Evolutionary conservation across 1,139 yeast species (phyloP).

Genomic region (Blastobotrys raffinosifermentans): DNA sequence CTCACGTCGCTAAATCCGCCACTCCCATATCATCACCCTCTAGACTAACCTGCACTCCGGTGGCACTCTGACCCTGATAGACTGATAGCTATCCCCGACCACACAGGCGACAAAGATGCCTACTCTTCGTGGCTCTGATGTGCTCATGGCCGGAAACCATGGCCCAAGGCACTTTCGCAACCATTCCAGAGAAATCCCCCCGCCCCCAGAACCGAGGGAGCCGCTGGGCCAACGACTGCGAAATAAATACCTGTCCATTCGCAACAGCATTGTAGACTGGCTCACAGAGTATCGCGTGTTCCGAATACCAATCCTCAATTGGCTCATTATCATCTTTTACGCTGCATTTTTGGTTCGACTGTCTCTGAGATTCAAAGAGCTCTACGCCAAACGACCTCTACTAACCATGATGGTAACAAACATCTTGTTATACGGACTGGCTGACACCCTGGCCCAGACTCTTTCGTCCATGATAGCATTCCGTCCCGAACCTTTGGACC

Average conservation of each 20-base stretch:
- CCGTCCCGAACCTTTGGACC: slow-evolving; percentile 21
- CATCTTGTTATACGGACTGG: slow-evolving; percentile 73
- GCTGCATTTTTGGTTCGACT: slow-evolving; percentile 30
- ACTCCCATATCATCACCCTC: too few species aligned
- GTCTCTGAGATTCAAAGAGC: slow-evolving; percentile 33
- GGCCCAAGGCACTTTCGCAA: too few species aligned
- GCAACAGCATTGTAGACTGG: slow-evolving; percentile 18
- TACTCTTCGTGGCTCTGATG: too few species aligned
- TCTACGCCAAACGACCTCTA: slow-evolving; percentile 62
- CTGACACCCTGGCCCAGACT: slow-evolving; percentile 85
- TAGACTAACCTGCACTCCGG: too few species aligned
- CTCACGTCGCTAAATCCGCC: too few species aligned
- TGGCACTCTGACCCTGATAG: too few species aligned
- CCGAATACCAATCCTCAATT: slow-evolving; percentile 32
- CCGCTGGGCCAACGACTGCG: not conserved
- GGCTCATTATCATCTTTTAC: slow-evolving; percentile 30
- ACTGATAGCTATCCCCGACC: too few species aligned
- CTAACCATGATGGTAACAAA: slow-evolving; percentile 81
- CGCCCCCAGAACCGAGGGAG: too few species aligned
- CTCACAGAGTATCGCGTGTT: slow-evolving; percentile 25
- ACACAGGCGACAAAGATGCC: too few species aligned
- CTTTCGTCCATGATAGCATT: slow-evolving; percentile 35
- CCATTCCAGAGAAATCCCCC: too few species aligned
- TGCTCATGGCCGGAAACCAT: too few species aligned
- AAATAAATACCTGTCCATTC: not conserved